These are phyloP conservation scores for Macadamia integrifolia DNA, from an alignment of 164 flowering plant species.

Conservation along the genomic window DNA sequence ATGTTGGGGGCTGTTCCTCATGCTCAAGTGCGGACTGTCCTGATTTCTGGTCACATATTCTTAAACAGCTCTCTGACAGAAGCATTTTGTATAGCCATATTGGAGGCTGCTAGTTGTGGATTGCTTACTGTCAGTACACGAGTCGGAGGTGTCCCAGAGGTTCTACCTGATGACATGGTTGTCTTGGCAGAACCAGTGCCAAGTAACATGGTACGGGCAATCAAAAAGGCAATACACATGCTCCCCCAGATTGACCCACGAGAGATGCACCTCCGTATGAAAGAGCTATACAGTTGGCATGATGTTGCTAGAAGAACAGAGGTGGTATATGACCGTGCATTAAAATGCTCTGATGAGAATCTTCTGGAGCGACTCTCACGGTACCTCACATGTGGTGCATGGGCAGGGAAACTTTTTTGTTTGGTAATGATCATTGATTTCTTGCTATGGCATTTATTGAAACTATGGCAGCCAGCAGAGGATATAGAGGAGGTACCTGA, in stretches of 20 bases:
- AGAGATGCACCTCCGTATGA: conserved; percentile 87
- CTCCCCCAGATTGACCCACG: conserved; percentile 90
- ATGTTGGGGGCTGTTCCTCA: conserved; percentile 99
- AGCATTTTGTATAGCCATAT: conserved; percentile 97
- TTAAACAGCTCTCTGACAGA: conserved; percentile 94
- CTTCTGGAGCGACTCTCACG: conserved; percentile 70
- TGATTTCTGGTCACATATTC: conserved; percentile 89
- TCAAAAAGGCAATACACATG: conserved; percentile 62
- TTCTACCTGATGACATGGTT: conserved; percentile 94
- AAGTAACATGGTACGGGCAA: conserved; percentile 77
- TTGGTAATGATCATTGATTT: conserved; percentile 82
- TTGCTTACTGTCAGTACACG: conserved; percentile 96
- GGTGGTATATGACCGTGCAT: conserved; percentile 81
- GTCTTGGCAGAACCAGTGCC: conserved; percentile 95
- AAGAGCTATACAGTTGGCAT: conserved; percentile 83
- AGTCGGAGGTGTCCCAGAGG: conserved; percentile 99
- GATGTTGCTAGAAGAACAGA: conserved; percentile 94
- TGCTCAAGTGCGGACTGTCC: conserved; percentile 80
- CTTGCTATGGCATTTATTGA: conserved; percentile 66
- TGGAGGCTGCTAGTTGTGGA: conserved; percentile 99
- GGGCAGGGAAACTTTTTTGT: conserved; percentile 96
- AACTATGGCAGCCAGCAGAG: conserved; percentile 62
- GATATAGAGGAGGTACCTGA: conserved; percentile 72
- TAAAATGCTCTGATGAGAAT: conserved; percentile 59
- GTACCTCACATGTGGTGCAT: conserved; percentile 89